Evolutionary conservation across 768 basidiomycete species (phyloP), one percentile per base, ranked within the genome.

Genomic region (Boletus reticulatus): DNA sequence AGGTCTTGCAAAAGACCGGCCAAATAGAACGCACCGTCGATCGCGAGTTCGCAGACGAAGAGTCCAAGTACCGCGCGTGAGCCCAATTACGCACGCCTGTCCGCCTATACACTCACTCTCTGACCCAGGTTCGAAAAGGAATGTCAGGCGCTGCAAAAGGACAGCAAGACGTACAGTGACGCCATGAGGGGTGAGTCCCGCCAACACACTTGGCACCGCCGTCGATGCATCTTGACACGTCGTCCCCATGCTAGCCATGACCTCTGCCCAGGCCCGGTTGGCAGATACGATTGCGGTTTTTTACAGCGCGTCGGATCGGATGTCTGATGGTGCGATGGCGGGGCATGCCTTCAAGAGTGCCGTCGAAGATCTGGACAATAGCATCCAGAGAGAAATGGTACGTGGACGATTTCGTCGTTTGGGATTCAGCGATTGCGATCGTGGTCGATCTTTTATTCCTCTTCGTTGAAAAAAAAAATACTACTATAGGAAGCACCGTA

Each of bases 1-100:
- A 94, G 91, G 81, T 98, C 64, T 81, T 96, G 71, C 95, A 98
- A 80, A 98, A 98, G 84, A 96, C 95, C 1, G 96, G 96, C 53
- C 95, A 98, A 74, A 93, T 98, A 56, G 96, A 98, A 70, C 81
- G 94, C 29, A 98, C 96, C 0, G 84, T 97, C 24, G 96, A 98
- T 73, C 78, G 91, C 48, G 94, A 98, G 67, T 98, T 97, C 66
- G 80, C 87, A 14, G 88, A 94, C 55, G 95, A 97, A 72, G 93
- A 97, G 70, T 83, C 86, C 46, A 91, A 94, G 69, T 98, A 85
- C 78, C 84, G 85, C 76, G 82, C 82, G 95, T 97, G 71, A 71
- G 92, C 48, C 50, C 0, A 6, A 27, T 20, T 39, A 16, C 34
- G 12, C 44, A 16, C 34, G 12, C 20, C 31, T 7, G 20, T 43